phyloP scores from a whole-genome alignment of 257 asterid genomes.

The Linderniella brevidens region DNA sequence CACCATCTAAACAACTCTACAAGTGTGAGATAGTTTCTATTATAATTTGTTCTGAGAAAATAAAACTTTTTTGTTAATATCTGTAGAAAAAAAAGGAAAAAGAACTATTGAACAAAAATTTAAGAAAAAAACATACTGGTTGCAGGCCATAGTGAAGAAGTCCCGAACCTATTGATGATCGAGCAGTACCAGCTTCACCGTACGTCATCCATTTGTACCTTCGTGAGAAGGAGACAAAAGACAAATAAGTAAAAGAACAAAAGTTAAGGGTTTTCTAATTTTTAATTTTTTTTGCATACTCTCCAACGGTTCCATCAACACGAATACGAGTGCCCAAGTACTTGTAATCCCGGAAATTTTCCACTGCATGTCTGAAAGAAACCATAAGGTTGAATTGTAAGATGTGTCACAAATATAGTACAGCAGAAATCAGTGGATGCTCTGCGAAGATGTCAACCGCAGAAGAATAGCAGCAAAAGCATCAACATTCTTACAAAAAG shows the following conservation, averaged over 20 bases:
- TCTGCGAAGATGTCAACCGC: background rate
- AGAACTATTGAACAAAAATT: background rate
- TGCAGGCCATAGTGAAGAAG: conserved; percentile 51
- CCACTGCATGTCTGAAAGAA: conserved; percentile 53
- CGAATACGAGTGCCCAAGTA: conserved; percentile 89
- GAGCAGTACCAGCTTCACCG: conserved; percentile 84
- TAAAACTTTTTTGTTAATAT: background rate
- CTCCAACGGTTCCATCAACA: conserved; percentile 88
- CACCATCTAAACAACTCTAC: no score
- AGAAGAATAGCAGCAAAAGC: background rate
- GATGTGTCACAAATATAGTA: no score
- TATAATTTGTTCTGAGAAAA: background rate
- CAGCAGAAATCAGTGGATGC: no score
- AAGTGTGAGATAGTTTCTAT: background rate
- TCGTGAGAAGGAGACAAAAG: background rate
- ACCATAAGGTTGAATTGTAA: no score
- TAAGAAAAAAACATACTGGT: conserved; percentile 26
- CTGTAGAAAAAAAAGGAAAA: background rate
- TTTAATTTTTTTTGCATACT: conserved; percentile 34
- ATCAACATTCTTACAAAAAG: conserved; percentile 47
- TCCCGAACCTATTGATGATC: conserved; percentile 85
- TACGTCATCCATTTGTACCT: conserved; percentile 98
- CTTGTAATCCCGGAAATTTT: conserved; percentile 65
- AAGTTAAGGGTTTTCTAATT: background rate
- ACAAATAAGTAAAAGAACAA: background rate